phyloP scores from a whole-genome alignment of 2,329 filamentous ascomycete species.

The Rutstroemia sydowiana region DNA sequence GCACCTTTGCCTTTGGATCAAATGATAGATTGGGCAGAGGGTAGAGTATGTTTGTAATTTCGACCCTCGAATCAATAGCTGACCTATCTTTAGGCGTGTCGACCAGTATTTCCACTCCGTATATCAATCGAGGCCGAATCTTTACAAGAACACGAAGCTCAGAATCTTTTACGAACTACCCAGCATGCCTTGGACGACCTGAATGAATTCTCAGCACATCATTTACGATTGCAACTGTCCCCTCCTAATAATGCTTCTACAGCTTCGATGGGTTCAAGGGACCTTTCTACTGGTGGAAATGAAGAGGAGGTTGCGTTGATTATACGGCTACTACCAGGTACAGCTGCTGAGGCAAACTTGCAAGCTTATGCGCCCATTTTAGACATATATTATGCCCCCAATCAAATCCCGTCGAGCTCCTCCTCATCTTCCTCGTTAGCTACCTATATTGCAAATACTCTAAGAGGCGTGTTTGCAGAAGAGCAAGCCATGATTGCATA shows the following conservation, averaged over 20 bases:
- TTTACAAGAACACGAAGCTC: slow-evolving; percentile 59
- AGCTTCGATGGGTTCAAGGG: slow-evolving; percentile 14
- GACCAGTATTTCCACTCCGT: slow-evolving; percentile 78
- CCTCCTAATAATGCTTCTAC: slow-evolving; percentile 29
- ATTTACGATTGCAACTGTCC: slow-evolving; percentile 63
- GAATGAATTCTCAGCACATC: slow-evolving; percentile 79
- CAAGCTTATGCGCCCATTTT: slow-evolving; percentile 64
- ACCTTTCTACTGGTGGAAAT: slow-evolving; percentile 28
- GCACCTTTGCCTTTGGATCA: slow-evolving; percentile 73
- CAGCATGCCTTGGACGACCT: slow-evolving; percentile 81
- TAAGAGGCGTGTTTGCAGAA: slow-evolving; percentile 74
- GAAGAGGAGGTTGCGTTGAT: slow-evolving; percentile 55
- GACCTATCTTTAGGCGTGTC: slow-evolving; percentile 59
- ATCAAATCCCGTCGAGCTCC: slow-evolving; percentile 60
- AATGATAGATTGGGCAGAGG: slow-evolving; percentile 90
- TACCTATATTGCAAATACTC: slow-evolving; percentile 68
- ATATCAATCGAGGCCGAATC: slow-evolving; percentile 68
- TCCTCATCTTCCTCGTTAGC: slow-evolving; percentile 66
- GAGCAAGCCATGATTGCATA: slow-evolving; percentile 82
- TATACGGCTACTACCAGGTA: slow-evolving; percentile 61
- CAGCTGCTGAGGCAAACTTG: slow-evolving; percentile 52
- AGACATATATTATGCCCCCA: slow-evolving; percentile 69
- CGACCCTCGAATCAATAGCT: background rate
- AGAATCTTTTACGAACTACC: slow-evolving; percentile 68
- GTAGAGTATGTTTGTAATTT: slow-evolving; percentile 55